These are phyloP conservation scores for Apiospora saccharicola DNA, from an alignment of 2,329 filamentous ascomycete species.

Conservation along the genomic window DNA sequence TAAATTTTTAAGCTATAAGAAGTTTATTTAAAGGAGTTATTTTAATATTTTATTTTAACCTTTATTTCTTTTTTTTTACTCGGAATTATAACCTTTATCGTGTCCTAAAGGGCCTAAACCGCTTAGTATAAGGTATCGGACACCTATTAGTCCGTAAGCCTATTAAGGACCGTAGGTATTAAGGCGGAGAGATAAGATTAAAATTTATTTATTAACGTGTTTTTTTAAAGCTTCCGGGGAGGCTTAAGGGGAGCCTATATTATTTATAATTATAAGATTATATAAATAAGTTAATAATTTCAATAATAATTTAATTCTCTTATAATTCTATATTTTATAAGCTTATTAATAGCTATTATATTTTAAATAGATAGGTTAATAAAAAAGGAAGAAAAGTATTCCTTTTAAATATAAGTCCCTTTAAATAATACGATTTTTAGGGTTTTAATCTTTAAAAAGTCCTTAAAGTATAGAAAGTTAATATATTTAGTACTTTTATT, in stretches of 20 bases:
- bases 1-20: not conserved
- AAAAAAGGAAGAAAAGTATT: not conserved
- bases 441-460: not conserved
- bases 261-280: not conserved
- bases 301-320: not conserved
- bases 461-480: not conserved
- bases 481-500: not conserved
- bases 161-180: no score
- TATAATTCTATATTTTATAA: not conserved
- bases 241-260: not conserved
- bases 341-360: not conserved
- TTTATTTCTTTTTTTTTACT: not conserved
- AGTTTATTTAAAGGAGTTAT: not conserved
- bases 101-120: no score
- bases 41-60: not conserved
- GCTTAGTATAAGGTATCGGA: not conserved
- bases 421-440: not conserved
- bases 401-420: rapidly evolving
- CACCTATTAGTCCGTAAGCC: no score
- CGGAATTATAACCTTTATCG: not conserved
- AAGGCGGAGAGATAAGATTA: no score
- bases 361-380: not conserved
- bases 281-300: not conserved
- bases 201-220: no score
- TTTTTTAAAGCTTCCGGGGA: not conserved